Conservation (phyloP, 148 eudicot species). For the Linanthus parryae region DNA sequence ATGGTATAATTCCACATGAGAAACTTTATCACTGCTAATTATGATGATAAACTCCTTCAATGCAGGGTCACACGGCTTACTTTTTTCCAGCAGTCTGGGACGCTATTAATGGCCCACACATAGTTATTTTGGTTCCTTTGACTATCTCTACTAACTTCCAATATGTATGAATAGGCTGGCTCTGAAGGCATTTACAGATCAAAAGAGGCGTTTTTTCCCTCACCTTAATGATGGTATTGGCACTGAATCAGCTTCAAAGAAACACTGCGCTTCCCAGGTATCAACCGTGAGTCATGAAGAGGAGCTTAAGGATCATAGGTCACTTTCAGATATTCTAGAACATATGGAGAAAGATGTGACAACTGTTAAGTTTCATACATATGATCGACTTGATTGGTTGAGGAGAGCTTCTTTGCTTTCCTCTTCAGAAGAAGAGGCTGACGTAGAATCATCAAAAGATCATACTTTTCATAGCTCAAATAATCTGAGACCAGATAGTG, state of each 20-base stretch:
- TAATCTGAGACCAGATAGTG: conserved; percentile 40
- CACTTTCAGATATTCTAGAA: conserved; percentile 43
- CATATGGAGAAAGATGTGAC: conserved; percentile 62
- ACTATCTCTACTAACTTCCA: conserved; percentile 1
- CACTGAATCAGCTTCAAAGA: conserved; percentile 46
- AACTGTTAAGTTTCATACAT: conserved; percentile 46
- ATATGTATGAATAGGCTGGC: conserved; percentile 56
- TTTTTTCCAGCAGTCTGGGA: too few species aligned
- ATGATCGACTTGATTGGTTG: conserved; percentile 80
- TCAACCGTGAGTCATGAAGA: conserved; percentile 43
- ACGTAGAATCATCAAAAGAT: conserved; percentile 38
- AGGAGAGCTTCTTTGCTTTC: conserved; percentile 67
- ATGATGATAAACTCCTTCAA: too few species aligned
- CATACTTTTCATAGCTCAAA: conserved; percentile 45
- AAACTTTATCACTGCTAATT: too few species aligned
- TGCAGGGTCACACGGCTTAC: too few species aligned
- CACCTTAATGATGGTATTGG: conserved; percentile 50
- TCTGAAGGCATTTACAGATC: conserved; percentile 85
- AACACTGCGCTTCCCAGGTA: conserved; percentile 40
- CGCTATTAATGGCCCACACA: too few species aligned
- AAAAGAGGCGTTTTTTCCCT: conserved; percentile 81
- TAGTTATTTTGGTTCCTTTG: neutral
- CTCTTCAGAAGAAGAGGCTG: conserved; percentile 41
- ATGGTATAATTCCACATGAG: too few species aligned
- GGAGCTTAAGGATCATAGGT: conserved; percentile 37